Conservation (phyloP, 2,329 filamentous ascomycete genomes). For the Epichloe sylvatica region DNA sequence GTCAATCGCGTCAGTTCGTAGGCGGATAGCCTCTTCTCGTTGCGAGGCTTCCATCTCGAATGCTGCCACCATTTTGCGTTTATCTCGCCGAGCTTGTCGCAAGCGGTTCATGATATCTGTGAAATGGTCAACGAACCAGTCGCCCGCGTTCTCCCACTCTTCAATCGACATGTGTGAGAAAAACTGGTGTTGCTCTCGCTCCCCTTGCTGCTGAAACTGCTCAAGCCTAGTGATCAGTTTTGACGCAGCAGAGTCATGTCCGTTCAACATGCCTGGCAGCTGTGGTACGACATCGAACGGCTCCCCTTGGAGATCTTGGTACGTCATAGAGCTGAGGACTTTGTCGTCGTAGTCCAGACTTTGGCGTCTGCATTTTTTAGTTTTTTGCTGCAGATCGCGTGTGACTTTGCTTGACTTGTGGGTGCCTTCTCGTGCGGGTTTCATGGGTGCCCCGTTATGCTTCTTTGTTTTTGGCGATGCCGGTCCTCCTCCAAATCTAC, state of each 20-base stretch:
- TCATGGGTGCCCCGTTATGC: slow-evolving; percentile 8
- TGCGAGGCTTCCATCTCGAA: slow-evolving; percentile 43
- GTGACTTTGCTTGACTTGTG: slow-evolving; percentile 11
- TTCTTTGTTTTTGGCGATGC: slow-evolving; percentile 13
- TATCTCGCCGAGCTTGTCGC: slow-evolving; percentile 33
- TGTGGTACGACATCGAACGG: slow-evolving; percentile 40
- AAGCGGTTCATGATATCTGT: slow-evolving; percentile 33
- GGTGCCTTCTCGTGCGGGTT: slow-evolving; percentile 10
- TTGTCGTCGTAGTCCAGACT: slow-evolving; percentile 44
- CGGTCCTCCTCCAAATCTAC: slow-evolving; percentile 12
- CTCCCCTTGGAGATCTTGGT: slow-evolving; percentile 34
- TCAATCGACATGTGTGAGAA: slow-evolving; percentile 39
- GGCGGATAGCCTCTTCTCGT: slow-evolving; percentile 40
- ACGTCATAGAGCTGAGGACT: slow-evolving; percentile 39
- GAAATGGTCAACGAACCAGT: slow-evolving; percentile 46
- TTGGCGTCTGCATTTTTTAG: slow-evolving; percentile 28
- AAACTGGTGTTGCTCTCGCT: slow-evolving; percentile 33
- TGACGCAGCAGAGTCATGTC: slow-evolving; percentile 23
- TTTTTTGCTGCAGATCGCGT: slow-evolving; percentile 9
- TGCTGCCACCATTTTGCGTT: slow-evolving; percentile 32
- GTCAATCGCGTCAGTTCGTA: slow-evolving; percentile 38
- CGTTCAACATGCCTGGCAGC: slow-evolving; percentile 23
- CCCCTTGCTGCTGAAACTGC: slow-evolving; percentile 33
- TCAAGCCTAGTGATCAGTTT: slow-evolving; percentile 34
- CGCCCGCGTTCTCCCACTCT: slow-evolving; percentile 46